Evolutionary conservation across 2,329 filamentous ascomycete species (phyloP).

Genomic region (Calcarisporium arbuscula): DNA sequence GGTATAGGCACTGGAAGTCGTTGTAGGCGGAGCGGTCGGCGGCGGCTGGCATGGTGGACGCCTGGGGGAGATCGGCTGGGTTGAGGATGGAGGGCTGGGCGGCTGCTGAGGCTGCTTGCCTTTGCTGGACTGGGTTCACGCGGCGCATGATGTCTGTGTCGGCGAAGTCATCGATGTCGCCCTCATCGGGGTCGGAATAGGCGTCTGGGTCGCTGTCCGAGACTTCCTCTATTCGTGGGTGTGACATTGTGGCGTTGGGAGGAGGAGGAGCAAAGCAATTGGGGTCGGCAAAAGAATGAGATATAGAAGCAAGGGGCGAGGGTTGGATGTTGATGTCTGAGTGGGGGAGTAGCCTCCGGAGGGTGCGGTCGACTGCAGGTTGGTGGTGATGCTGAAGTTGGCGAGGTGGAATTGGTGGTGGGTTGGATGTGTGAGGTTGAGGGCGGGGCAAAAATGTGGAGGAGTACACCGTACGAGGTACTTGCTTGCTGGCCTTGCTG

Average conservation of each 20-base stretch:
- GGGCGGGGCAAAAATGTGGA: no score
- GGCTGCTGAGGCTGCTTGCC: slow-evolving; percentile 16
- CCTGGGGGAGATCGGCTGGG: slow-evolving; percentile 24
- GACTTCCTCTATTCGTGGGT: slow-evolving; percentile 88
- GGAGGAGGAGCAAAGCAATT: no score
- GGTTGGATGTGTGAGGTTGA: no score
- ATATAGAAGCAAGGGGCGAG: no score
- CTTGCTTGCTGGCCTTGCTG: no score
- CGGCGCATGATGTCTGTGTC: slow-evolving; percentile 51
- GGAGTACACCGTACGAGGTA: no score
- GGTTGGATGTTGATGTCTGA: no score
- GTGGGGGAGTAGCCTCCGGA: no score
- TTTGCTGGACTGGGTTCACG: slow-evolving; percentile 23
- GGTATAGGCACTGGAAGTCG: slow-evolving; percentile 84
- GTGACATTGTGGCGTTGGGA: slow-evolving; percentile 55
- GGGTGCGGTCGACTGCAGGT: no score
- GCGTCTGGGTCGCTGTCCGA: slow-evolving; percentile 66
- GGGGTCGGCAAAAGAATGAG: no score
- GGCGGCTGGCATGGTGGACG: slow-evolving; percentile 22
- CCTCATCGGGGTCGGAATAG: slow-evolving; percentile 75
- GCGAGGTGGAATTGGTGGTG: no score
- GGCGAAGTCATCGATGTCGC: slow-evolving; percentile 64
- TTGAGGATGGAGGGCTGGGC: slow-evolving; percentile 20
- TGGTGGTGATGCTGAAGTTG: no score
- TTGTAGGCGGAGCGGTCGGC: slow-evolving; percentile 56